Evolutionary conservation across 169 alveolate genomes (phyloP), one percentile per base, ranked within the genome.

Genomic region (Cytauxzoon felis): DNA sequence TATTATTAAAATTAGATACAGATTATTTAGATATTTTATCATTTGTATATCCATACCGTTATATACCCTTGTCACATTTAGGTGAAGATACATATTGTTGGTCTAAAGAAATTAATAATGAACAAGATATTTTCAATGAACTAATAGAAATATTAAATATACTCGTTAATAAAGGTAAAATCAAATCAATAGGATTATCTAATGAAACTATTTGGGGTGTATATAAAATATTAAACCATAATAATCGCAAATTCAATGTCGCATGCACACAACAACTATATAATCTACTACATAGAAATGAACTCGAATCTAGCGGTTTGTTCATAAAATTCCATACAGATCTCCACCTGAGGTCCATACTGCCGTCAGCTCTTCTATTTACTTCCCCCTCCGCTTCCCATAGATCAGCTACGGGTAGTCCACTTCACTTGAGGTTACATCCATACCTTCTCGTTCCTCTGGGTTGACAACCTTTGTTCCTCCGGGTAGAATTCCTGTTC

Each of bases 21-120:
- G 90, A 87, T 65, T 82, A 78, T 60, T 50, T 88, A 49, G 93
- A 88, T 57, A 60, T 88, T 34, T 71, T 86, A 34, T 81, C 88
- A 49, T 70, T 88, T 34, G 88, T 78, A 48, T 51, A 58, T 36
- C 93, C 93, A 29, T 78, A 86, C 42, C 90, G 93, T 33, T 88
- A 88, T 54, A 80, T 82, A 21, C 90, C 93, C 7, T 60, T 80
- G 34, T 64, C 88, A 13, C 81, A 54, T 40, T 71, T 78, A 32
- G 93, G 93, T 21, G 93, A 88, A 49, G 93, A 88, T 49, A 88
- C 93, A 27, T 88, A 88, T 72, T 64, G 91, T 60, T 88, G 92
- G 92, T 90, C 60, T 11, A 3, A 23, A 21, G 82, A 72, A 23
- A 49, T 61, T 5, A 49, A 53, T 23, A 27, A 19, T 7, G 13